phyloP scores from a whole-genome alignment of 768 basidiomycete genomes.

The Lactarius deliciosus region DNA sequence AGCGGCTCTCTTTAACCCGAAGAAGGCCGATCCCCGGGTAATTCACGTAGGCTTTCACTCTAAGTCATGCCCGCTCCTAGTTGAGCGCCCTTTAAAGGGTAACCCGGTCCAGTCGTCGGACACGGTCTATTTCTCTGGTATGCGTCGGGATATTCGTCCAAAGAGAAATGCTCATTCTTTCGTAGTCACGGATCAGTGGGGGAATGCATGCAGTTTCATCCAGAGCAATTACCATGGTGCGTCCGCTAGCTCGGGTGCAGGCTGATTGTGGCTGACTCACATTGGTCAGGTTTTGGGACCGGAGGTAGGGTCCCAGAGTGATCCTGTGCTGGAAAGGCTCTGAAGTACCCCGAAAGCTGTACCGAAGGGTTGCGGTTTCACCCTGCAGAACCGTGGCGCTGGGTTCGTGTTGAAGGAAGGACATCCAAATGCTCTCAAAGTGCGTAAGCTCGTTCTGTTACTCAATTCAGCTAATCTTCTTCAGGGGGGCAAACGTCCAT shows the following conservation, averaged over 20 bases:
- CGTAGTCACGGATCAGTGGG: conserved; percentile 79
- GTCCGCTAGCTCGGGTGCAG: conserved; percentile 25
- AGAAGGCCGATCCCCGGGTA: conserved; percentile 61
- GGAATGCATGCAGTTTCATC: conserved; percentile 86
- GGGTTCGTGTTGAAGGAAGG: conserved; percentile 77
- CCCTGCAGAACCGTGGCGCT: conserved; percentile 90
- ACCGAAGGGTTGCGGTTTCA: conserved; percentile 94
- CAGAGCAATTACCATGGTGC: conserved; percentile 84
- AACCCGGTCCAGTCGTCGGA: conserved; percentile 84
- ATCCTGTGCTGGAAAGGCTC: not conserved
- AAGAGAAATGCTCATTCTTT: not conserved
- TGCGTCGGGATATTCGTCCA: conserved; percentile 19
- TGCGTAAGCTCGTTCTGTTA: conserved; percentile 33
- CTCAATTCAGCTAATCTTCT: not conserved
- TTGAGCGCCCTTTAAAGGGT: conserved; percentile 48
- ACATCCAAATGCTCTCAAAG: conserved; percentile 84
- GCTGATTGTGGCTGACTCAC: not conserved
- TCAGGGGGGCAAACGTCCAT: conserved; percentile 79
- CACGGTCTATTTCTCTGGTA: conserved; percentile 91
- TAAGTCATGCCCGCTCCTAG: not conserved
- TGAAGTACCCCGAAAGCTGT: conserved; percentile 52
- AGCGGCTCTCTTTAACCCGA: conserved; percentile 75
- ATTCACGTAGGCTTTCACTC: conserved; percentile 43
- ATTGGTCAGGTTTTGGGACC: conserved; percentile 78
- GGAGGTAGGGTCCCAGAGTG: conserved; percentile 48